Conservation (phyloP, 1,139 yeast genomes). For the Debaryomycetaceae sp. region DNA sequence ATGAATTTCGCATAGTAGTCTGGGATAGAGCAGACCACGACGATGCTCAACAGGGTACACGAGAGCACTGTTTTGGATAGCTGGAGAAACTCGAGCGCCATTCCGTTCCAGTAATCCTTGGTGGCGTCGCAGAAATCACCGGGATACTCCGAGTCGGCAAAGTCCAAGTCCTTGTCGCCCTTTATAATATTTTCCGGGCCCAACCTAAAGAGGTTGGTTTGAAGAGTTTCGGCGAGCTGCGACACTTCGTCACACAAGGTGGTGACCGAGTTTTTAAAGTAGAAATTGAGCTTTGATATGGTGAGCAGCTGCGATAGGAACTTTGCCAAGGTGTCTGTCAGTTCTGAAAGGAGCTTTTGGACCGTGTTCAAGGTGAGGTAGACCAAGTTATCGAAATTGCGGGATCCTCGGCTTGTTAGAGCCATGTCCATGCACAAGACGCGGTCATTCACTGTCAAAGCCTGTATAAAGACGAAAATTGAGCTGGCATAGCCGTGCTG, state of each 20-base stretch:
- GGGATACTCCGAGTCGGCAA: slow-evolving; percentile 8
- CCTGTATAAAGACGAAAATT: slow-evolving; percentile 28
- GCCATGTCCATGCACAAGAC: slow-evolving; percentile 35
- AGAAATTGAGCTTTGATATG: slow-evolving; percentile 32
- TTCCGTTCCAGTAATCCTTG: slow-evolving; percentile 25
- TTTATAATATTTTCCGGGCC: slow-evolving; percentile 27
- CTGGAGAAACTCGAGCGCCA: slow-evolving; percentile 19
- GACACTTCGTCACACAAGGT: slow-evolving; percentile 38
- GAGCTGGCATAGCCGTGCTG: slow-evolving; percentile 16
- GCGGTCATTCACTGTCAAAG: slow-evolving; percentile 19
- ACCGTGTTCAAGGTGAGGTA: slow-evolving; percentile 16
- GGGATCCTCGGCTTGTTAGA: slow-evolving; percentile 30
- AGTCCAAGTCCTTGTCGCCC: slow-evolving; percentile 21
- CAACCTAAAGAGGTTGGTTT: slow-evolving; percentile 15
- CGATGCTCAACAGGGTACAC: slow-evolving; percentile 16
- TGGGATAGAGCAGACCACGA: slow-evolving; percentile 1
- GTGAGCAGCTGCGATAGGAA: slow-evolving; percentile 34
- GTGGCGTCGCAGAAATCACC: slow-evolving; percentile 12
- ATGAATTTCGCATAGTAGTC: neutral
- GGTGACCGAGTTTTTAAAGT: slow-evolving; percentile 20
- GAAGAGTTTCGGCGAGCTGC: slow-evolving; percentile 22
- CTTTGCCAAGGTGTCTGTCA: slow-evolving; percentile 4
- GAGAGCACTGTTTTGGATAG: slow-evolving; percentile 16
- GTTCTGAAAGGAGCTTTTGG: slow-evolving; percentile 3
- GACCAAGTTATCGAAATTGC: slow-evolving; percentile 17